Percentiles rank a stretch among this genome's conserved stretches.
These are phyloP conservation scores for Diutina mesorugosa DNA, from an alignment of 1,139 yeast species.

Conservation along the genomic window DNA sequence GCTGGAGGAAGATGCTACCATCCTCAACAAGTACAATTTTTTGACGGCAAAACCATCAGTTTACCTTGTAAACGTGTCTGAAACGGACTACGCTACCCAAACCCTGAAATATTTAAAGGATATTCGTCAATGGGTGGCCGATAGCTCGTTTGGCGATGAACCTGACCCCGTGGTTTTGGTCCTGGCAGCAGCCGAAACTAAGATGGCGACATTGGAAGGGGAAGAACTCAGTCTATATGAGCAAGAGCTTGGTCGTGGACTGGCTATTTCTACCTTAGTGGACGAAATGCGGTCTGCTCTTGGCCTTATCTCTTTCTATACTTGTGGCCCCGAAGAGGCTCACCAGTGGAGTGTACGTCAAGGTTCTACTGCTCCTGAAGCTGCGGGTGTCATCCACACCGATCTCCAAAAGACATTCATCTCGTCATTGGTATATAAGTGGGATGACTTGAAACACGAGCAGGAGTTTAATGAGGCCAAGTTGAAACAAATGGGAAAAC, in stretches of 20 bases:
- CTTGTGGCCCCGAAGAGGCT: slow-evolving; percentile 10
- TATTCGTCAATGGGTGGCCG: slow-evolving; percentile 40
- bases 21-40: slow-evolving; percentile 45
- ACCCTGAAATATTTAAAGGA: slow-evolving; percentile 29
- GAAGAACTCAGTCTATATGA: slow-evolving; percentile 2
- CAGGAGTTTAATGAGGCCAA: slow-evolving; percentile 31
- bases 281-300: slow-evolving; percentile 55
- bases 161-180: slow-evolving; percentile 27
- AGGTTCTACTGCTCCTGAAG: slow-evolving; percentile 9
- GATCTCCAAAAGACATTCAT: slow-evolving; percentile 8
- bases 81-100: slow-evolving; percentile 35
- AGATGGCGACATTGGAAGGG: slow-evolving; percentile 13
- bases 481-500: slow-evolving; percentile 33
- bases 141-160: slow-evolving; percentile 42
- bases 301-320: slow-evolving; percentile 33
- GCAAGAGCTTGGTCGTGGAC: slow-evolving; percentile 10
- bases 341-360: slow-evolving; percentile 10
- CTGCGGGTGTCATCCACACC: slow-evolving; percentile 9
- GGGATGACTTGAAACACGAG: slow-evolving; percentile 40
- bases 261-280: slow-evolving; percentile 36
- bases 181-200: slow-evolving; percentile 48
- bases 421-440: slow-evolving; percentile 21
- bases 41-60: slow-evolving; percentile 64
- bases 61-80: slow-evolving; percentile 45
- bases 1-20: slow-evolving; percentile 38